phyloP scores from a whole-genome alignment of 2,329 filamentous ascomycete species.

The Verticillium tricorpus region DNA sequence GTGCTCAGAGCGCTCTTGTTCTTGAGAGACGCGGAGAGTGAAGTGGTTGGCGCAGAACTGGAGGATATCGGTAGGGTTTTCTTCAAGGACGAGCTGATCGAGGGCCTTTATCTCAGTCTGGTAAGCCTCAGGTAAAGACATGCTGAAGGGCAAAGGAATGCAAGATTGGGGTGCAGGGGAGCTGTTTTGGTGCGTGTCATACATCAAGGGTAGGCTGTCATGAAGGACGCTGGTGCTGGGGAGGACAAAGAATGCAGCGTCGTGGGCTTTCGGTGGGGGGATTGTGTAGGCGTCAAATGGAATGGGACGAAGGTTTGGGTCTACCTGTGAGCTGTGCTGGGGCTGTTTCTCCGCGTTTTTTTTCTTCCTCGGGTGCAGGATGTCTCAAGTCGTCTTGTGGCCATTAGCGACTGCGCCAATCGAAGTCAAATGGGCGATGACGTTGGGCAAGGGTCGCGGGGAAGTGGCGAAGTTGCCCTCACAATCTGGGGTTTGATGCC shows the following conservation, averaged over 20 bases:
- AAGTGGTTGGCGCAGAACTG: constrained; percentile 70
- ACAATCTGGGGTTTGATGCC: not conserved
- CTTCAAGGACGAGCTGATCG: constrained; percentile 54
- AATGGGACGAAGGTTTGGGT: not conserved
- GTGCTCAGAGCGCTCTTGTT: not conserved
- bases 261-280: constrained; percentile 3
- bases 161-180: not conserved
- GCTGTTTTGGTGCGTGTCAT: not conserved
- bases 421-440: constrained; percentile 1
- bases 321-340: not conserved
- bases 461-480: not conserved
- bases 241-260: constrained; percentile 11
- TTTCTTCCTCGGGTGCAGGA: not conserved
- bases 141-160: constrained; percentile 10
- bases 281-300: not conserved
- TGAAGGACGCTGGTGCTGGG: not conserved
- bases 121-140: constrained; percentile 51
- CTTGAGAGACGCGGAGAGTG: constrained; percentile 20
- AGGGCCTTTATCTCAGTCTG: constrained; percentile 59
- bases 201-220: not conserved
- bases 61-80: constrained; percentile 58
- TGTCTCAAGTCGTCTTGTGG: not conserved
- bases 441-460: not conserved
- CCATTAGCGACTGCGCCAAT: not conserved
- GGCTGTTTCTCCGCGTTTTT: not conserved